Evolutionary conservation across 2,329 filamentous ascomycete genomes (phyloP), one percentile per base, ranked within the genome.

Genomic region (Colletotrichum paranaense): DNA sequence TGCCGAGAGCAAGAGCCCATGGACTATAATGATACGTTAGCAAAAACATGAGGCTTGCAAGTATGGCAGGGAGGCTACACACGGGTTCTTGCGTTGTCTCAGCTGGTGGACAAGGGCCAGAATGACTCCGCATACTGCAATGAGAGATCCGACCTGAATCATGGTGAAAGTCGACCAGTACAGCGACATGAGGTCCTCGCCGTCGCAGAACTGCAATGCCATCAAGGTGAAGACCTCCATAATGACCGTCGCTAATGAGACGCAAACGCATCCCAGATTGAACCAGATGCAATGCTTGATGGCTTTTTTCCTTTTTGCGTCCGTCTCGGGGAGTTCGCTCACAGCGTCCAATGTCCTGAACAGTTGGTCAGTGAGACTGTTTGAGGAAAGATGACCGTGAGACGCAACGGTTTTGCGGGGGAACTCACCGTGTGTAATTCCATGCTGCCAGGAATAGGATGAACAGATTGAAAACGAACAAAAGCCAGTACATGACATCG

Each of bases 91-190:
- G 62, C 86, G 81, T 52, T 88, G 83, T 49, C 83, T 82, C 9
- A 90, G 77, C 3, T 86, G 83, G 74, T 90, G 87, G 46, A 84
- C 83, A 30, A 90, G 80, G 49, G 88, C 85, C 3, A 91, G 81
- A 57, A 89, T 86, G 73, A 91, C 88, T 32, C 89, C 89, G 14
- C 87, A 78, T 77, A 91, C 89, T 71, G 89, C 89, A 46, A 91
- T 90, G 73, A 89, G 81, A 1, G 88, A 88, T 6, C 89, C 89
- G 2, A 91, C 81, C 76, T 91, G 89, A 5, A 90, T 82, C 84
- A 90, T 88, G 26, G 88, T 89, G 88, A 89, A 91, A 2, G 89
- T 90, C 0, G 89, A 87, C 89, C 89, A 91, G 79, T 90, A 91
- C 0, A 91, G 81, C 1, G 86, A 85, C 81, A 90, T 90, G 68